Evolutionary conservation across 164 flowering plant species (phyloP).

Genomic region (Chloranthus sessilifolius): DNA sequence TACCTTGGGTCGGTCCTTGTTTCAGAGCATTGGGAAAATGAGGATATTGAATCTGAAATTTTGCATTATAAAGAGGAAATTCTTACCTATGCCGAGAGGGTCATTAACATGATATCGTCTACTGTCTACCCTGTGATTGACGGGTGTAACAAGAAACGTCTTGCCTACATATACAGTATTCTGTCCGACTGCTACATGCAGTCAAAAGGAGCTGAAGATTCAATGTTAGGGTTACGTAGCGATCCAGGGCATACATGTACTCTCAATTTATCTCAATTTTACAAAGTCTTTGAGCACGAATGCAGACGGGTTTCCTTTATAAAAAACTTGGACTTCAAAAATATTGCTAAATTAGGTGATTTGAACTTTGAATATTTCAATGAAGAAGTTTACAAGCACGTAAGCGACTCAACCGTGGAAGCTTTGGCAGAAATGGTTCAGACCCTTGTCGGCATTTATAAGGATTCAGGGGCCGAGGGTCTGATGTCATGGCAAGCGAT

Average conservation of each 20-base stretch:
- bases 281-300: conserved; percentile 62
- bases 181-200: conserved; percentile 67
- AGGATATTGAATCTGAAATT: conserved; percentile 65
- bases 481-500: conserved; percentile 66
- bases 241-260: conserved; percentile 15
- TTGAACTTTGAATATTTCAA: conserved; percentile 53
- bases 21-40: conserved; percentile 79
- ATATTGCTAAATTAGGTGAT: conserved; percentile 61
- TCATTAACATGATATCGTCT: conserved; percentile 40
- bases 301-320: conserved; percentile 67
- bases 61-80: conserved; percentile 45
- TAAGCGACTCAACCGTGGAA: conserved; percentile 61
- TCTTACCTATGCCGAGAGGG: conserved; percentile 36
- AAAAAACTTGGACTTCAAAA: conserved; percentile 68
- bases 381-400: conserved; percentile 47
- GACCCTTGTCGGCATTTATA: conserved; percentile 35
- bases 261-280: conserved; percentile 38
- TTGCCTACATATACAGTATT: conserved; percentile 60
- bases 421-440: conserved; percentile 76
- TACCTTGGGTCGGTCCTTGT: conserved; percentile 57
- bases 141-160: conserved; percentile 77
- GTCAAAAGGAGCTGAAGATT: conserved; percentile 30
- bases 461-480: conserved; percentile 34
- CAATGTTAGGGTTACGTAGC: conserved; percentile 12
- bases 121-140: conserved; percentile 68